Base-by-base conservation (phyloP, 169 alveolate species). In the Eimeria acervulina region DNA sequence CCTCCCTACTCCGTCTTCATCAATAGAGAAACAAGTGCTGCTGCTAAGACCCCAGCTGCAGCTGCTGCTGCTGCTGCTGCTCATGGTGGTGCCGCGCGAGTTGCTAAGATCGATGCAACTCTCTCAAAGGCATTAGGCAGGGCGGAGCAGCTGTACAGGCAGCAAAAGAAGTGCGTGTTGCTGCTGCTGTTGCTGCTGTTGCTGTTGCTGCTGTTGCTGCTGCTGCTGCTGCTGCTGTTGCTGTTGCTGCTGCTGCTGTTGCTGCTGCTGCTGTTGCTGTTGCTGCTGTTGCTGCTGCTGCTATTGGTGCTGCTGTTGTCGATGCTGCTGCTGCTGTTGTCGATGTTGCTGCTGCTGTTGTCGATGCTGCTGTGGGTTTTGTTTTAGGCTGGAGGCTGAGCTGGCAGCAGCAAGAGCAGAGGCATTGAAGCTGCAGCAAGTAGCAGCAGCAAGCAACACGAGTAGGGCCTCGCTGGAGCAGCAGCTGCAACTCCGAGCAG, bases 371-470 rank as follows among this genome's bases (percentile, higher is more conserved):
- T 21, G 13, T 13, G 13, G 68, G n/a, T 13, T 59, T 13, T n/a
- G 40, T 68, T 36, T 68, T 36, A 68, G 81, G 81, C 17, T 68
- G 81, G 81, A 68, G 31, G 15, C 81, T 13, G 81, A 68, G 31
- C 81, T 68, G 38, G 81, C 81, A 17, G 85, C 85, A 74, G 51
- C 85, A 36, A n/a, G 21, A 28, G 51, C 23, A 74, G 85, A 23
- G 47, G 33, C 85, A 38, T 1, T n/a, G 31, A 26, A 36, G 10
- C 81, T 68, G 13, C 17, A 68, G 15, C 40, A 68, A 38, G 52
- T 19, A 74, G 85, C 55, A 74, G 52, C 85, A 38, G 52, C 85
- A 38, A 68, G 85, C 85, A 74, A 1, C 59, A 33, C 85, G 28
- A 38, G 28, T 52, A 12, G 21, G 85, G 13, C 28, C 59, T 13